These are phyloP conservation scores for Tillandsia fasciculata DNA, from an alignment of 176 grass and related monocot genomes.

Conservation along the genomic window DNA sequence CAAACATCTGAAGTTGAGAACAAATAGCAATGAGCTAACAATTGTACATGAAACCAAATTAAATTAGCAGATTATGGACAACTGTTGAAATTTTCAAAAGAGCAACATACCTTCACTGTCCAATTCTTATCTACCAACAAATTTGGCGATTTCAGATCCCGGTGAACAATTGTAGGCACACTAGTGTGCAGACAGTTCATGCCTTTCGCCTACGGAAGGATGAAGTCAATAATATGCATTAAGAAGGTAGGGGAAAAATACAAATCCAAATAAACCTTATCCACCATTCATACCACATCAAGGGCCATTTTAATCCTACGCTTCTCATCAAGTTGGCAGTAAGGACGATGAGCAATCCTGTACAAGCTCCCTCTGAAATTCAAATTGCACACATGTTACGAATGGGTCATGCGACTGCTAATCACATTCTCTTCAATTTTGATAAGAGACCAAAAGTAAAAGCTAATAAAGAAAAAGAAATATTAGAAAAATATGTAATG, in stretches of 20 bases:
- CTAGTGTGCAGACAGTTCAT: conserved; percentile 98
- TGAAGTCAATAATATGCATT: conserved; percentile 7
- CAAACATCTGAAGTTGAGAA: too few relatives aligned
- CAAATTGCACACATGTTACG: not conserved
- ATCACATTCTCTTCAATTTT: not conserved
- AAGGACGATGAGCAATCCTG: conserved; percentile 91
- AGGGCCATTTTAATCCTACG: conserved; percentile 95
- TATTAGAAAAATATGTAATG: not conserved
- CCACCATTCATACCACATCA: conserved; percentile 70
- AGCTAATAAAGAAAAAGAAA: conserved; percentile 13
- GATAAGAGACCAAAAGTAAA: conserved; percentile 6
- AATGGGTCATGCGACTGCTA: not conserved
- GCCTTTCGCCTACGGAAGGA: conserved; percentile 71
- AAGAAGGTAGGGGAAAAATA: conserved; percentile 11
- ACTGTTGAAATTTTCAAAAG: conserved; percentile 20
- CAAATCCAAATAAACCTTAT: conserved; percentile 26
- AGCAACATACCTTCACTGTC: conserved; percentile 78
- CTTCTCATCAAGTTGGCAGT: conserved; percentile 97
- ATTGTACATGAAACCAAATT: too few relatives aligned
- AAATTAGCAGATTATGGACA: too few relatives aligned
- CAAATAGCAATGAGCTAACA: too few relatives aligned
- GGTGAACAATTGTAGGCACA: conserved; percentile 87
- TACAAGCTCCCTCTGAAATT: conserved; percentile 90
- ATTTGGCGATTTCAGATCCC: conserved; percentile 99
- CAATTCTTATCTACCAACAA: conserved; percentile 98